Conservation (phyloP, 805 yeast genomes). For the Sugiyamaella qingdaonensis region DNA sequence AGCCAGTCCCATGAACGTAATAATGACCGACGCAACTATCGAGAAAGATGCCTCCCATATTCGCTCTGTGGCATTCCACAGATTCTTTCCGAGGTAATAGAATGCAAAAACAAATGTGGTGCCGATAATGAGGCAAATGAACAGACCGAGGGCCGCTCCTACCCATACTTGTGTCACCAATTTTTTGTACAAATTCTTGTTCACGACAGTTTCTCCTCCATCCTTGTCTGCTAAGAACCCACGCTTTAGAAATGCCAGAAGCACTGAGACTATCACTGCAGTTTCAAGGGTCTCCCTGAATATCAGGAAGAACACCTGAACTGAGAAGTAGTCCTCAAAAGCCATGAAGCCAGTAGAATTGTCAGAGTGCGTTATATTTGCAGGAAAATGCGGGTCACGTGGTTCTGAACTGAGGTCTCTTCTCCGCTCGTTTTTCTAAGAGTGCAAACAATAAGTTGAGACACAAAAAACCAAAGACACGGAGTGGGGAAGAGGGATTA, state of each 20-base stretch:
- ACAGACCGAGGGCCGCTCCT: slow-evolving; percentile 72
- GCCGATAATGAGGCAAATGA: slow-evolving; percentile 69
- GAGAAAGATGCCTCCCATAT: slow-evolving; percentile 86
- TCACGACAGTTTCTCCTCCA: slow-evolving; percentile 12
- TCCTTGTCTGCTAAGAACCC: slow-evolving; percentile 42
- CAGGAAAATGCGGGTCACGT: too few relatives aligned
- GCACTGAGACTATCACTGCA: slow-evolving; percentile 77
- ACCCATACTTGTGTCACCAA: slow-evolving; percentile 71
- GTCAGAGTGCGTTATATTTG: too few relatives aligned
- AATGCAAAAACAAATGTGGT: slow-evolving; percentile 63
- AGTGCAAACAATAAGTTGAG: too few relatives aligned
- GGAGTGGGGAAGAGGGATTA: too few relatives aligned
- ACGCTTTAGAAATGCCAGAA: slow-evolving; percentile 80
- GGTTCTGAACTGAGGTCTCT: too few relatives aligned
- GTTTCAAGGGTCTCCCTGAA: slow-evolving; percentile 90
- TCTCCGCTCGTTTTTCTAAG: too few relatives aligned
- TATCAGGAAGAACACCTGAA: slow-evolving; percentile 80
- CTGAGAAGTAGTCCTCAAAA: slow-evolving; percentile 46
- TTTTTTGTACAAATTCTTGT: slow-evolving; percentile 34
- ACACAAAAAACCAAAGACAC: too few relatives aligned
- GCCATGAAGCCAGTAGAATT: slow-evolving; percentile 7
- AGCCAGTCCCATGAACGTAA: slow-evolving; percentile 83
- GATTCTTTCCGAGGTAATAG: slow-evolving; percentile 72
- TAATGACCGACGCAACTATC: slow-evolving; percentile 69
- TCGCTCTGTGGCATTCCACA: slow-evolving; percentile 85